phyloP scores from a whole-genome alignment of 192 early-diverging fungal genomes.

The Gryganskiella cystojenkinii region DNA sequence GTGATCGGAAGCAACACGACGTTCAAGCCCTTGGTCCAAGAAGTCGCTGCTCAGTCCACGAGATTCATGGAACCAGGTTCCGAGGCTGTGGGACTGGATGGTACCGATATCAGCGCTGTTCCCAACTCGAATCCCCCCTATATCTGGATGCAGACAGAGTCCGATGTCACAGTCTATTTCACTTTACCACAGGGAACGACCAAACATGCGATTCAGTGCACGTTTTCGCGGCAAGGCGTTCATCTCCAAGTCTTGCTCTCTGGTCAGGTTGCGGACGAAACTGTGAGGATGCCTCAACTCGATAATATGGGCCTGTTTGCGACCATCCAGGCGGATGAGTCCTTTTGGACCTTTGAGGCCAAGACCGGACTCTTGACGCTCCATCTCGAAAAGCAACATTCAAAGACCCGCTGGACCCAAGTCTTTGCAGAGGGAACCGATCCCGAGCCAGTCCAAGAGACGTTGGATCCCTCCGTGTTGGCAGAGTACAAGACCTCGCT shows the following conservation, averaged over 20 bases:
- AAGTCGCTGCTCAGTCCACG: slow-evolving; percentile 15
- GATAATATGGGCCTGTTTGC: slow-evolving; percentile 52
- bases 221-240: slow-evolving; percentile 56
- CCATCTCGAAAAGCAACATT: slow-evolving; percentile 68
- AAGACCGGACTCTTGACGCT: slow-evolving; percentile 67
- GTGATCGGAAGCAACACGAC: slow-evolving; percentile 55
- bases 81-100: slow-evolving; percentile 21
- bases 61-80: slow-evolving; percentile 30
- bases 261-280: slow-evolving; percentile 1
- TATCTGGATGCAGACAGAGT: slow-evolving; percentile 74
- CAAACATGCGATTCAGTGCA: slow-evolving; percentile 68
- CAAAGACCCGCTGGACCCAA: slow-evolving; percentile 72
- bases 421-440: slow-evolving; percentile 73
- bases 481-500: slow-evolving; percentile 66
- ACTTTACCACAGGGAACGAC: slow-evolving; percentile 62
- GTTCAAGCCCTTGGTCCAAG: slow-evolving; percentile 31
- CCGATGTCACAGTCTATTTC: slow-evolving; percentile 74
- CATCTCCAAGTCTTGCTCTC: slow-evolving; percentile 27
- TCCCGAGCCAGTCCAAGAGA: slow-evolving; percentile 63
- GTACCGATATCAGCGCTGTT: slow-evolving; percentile 13
- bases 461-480: slow-evolving; percentile 68
- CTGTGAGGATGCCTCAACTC: slow-evolving; percentile 17
- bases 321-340: slow-evolving; percentile 64
- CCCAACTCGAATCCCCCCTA: slow-evolving; percentile 54
- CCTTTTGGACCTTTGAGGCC: slow-evolving; percentile 75